Base-by-base conservation (phyloP, 1,284 basidiomycete species). In the Pseudomicrostroma phylloplanum region DNA sequence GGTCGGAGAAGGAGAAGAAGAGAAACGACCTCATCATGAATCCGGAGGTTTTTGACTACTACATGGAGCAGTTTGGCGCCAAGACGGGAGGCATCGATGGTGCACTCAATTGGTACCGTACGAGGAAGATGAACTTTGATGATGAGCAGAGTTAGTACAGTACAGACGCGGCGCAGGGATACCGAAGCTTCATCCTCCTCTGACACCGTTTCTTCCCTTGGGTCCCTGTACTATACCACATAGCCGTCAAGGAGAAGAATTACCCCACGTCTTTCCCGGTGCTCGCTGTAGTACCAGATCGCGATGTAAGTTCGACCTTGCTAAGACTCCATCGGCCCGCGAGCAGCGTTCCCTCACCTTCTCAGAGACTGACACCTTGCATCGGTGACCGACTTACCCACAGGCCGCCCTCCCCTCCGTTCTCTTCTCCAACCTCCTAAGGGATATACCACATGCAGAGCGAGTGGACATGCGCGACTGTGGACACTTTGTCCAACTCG, bases 201-300 rank as follows among this genome's bases (percentile, higher is more conserved):
- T 36, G 30, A 86, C 59, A 91, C 91, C 0, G 84, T 97, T 4
- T 73, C 96, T 11, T 73, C 97, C 21, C 94, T n/a, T 48, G 17
- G 46, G 17, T 48, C 46, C 46, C 4, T 36, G 3, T 9, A 9
- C 30, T 36, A 9, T 9, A 4, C 9, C 30, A 13, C 6, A 17
- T 21, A 48, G 43, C 43, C 43, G 43, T 48, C 15, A 17, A 48
- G 12, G 6, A 48, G 15, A 48, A 48, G 21, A 48, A 13, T 6
- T 48, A 48, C 43, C 43, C 43, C 4, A 48, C 43, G 15, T 48
- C 43, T 12, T 48, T 48, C 43, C 43, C 43, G 6, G 43, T 48
- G 15, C 43, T 48, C 6, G 43, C 21, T 12, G 21, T 48, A 6
- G 43, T 48, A 6, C 43, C 43, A 17, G 43, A 48, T n/a, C 43